A percentile compares a stretch with the other conserved stretches of the same genome.
Evolutionary conservation across 2,329 filamentous ascomycete species (phyloP).

Genomic region (Bipolaris zeicola): DNA sequence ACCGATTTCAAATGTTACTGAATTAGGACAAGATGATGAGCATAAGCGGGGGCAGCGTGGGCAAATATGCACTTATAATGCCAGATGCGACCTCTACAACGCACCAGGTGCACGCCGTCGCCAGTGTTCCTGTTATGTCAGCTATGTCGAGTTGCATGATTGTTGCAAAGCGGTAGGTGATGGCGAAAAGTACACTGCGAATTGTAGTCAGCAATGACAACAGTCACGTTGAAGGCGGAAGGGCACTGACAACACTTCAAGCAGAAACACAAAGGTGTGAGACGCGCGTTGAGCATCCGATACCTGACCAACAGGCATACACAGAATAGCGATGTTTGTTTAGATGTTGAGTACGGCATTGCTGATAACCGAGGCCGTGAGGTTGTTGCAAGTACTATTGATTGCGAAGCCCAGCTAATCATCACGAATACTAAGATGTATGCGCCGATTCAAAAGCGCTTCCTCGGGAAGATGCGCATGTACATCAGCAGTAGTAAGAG

Average conservation of each 20-base stretch:
- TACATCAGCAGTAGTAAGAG: constrained; percentile 60
- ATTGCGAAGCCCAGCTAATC: constrained; percentile 50
- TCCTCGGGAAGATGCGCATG: constrained; percentile 57
- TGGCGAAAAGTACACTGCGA: constrained; percentile 23
- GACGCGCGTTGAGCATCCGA: constrained; percentile 52
- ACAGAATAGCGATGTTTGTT: constrained; percentile 55
- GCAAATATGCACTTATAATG: constrained; percentile 23
- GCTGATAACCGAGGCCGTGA: constrained; percentile 58
- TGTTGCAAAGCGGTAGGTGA: constrained; percentile 21
- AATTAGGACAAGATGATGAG: constrained; percentile 17
- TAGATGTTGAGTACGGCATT: constrained; percentile 57
- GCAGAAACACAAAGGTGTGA: constrained; percentile 53
- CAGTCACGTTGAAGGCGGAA: not conserved
- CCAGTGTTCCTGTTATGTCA: constrained; percentile 18
- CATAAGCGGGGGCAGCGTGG: constrained; percentile 21
- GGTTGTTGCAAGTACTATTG: constrained; percentile 57
- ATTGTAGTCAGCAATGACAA: constrained; percentile 6
- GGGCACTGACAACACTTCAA: constrained; percentile 52
- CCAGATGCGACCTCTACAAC: constrained; percentile 20
- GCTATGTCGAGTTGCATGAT: constrained; percentile 19
- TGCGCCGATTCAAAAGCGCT: constrained; percentile 52
- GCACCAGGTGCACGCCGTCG: constrained; percentile 20
- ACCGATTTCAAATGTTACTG: constrained; percentile 8
- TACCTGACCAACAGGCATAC: constrained; percentile 56
- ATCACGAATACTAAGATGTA: constrained; percentile 52